phyloP scores from a whole-genome alignment of 768 basidiomycete genomes.

The Rhizopogon vesiculosus region DNA sequence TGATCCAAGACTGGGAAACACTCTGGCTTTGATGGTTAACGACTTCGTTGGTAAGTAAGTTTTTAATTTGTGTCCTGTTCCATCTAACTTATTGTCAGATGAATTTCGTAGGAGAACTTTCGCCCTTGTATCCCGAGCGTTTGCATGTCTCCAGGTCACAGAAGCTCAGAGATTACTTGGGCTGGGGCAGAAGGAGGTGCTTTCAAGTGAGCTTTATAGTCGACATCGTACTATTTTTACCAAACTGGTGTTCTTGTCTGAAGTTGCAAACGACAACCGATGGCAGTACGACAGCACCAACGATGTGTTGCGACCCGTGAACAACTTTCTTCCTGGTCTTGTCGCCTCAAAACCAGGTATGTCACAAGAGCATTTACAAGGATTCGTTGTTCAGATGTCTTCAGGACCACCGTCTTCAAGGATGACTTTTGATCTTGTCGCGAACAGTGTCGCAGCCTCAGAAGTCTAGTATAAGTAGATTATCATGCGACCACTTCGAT shows the following conservation, averaged over 20 bases:
- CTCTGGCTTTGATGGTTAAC: constrained; percentile 40
- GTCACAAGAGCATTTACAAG: background rate
- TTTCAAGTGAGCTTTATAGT: constrained; percentile 21
- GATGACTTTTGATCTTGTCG: constrained; percentile 44
- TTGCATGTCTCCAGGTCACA: constrained; percentile 51
- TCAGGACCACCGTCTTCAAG: constrained; percentile 37
- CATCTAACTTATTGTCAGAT: constrained; percentile 31
- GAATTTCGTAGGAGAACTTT: constrained; percentile 56
- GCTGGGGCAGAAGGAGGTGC: constrained; percentile 28
- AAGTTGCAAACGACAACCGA: constrained; percentile 37
- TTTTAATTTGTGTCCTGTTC: background rate
- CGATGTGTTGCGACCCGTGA: constrained; percentile 39
- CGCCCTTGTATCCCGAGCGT: constrained; percentile 55
- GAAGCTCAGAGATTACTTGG: constrained; percentile 58
- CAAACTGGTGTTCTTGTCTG: background rate
- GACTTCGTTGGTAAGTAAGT: constrained; percentile 44
- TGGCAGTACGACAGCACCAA: constrained; percentile 51
- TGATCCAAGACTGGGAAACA: constrained; percentile 39
- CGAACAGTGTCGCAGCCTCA: constrained; percentile 48
- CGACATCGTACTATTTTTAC: background rate
- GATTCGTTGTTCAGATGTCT: constrained; percentile 8
- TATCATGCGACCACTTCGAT: background rate
- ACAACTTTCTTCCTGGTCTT: background rate
- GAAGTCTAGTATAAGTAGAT: constrained; percentile 24
- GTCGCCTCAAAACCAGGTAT: background rate